Conservation (phyloP, 306 rosid genomes). For the Vigna reflexopilosa region DNA sequence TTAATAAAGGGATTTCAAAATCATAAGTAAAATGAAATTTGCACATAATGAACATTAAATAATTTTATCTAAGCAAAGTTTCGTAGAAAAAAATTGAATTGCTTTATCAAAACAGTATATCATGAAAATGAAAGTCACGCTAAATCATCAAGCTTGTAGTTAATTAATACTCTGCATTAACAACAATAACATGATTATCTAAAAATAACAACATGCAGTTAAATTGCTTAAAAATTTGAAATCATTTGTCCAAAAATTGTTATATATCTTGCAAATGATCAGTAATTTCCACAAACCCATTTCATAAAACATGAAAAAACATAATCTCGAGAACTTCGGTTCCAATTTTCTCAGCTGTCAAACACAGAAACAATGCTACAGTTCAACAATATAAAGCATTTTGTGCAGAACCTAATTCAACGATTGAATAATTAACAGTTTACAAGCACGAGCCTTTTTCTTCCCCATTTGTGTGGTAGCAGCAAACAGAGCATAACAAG, state of each 20-base stretch:
- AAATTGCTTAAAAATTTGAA: neutral
- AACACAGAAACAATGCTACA: neutral
- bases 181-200: too few species aligned
- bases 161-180: too few species aligned
- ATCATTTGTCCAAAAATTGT: neutral
- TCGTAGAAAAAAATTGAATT: too few species aligned
- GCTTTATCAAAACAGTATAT: too few species aligned
- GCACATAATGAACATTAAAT: too few species aligned
- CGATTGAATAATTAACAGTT: neutral
- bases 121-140: too few species aligned
- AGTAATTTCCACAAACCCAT: neutral
- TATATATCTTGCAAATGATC: neutral
- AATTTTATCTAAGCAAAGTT: too few species aligned
- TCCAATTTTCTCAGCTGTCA: constrained; percentile 16
- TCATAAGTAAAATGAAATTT: too few species aligned
- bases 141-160: too few species aligned
- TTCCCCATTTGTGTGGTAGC: constrained; percentile 2
- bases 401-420: neutral
- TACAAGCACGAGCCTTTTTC: neutral
- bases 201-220: too few species aligned
- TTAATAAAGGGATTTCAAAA: too few species aligned
- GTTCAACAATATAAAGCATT: neutral
- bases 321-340: neutral
- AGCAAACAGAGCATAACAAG: neutral
- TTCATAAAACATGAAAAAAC: constrained; percentile 4